Conservation (phyloP, 2,329 filamentous ascomycete genomes). For the Pestalotiopsis sp. region DNA sequence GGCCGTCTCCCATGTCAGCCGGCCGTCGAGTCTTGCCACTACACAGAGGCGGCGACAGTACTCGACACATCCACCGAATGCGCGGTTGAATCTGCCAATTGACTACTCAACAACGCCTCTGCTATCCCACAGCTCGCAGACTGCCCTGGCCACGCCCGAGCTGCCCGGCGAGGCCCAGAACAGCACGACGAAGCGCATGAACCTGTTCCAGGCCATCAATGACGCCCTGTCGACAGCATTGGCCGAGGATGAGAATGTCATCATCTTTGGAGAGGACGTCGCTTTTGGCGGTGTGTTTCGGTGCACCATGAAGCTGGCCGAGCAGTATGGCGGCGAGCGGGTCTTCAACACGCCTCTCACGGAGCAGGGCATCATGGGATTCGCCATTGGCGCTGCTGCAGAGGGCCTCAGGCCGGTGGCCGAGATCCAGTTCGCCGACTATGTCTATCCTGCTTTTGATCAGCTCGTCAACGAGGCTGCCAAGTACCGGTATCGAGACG, state of each 20-base stretch:
- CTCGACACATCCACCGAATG: conserved; percentile 59
- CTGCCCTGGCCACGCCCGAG: conserved; percentile 70
- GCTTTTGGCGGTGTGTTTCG: conserved; percentile 96
- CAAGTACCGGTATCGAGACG: conserved; percentile 80
- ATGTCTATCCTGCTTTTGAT: conserved; percentile 90
- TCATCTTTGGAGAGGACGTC: conserved; percentile 95
- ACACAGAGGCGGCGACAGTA: conserved; percentile 32
- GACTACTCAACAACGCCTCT: conserved; percentile 84
- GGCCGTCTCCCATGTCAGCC: conserved; percentile 11
- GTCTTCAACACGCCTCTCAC: conserved; percentile 96
- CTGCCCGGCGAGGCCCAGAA: conserved; percentile 65
- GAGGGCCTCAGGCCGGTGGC: conserved; percentile 92
- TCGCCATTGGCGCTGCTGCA: conserved; percentile 85
- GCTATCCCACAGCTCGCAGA: conserved; percentile 75
- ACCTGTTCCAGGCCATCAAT: conserved; percentile 93
- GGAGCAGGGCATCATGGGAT: conserved; percentile 93
- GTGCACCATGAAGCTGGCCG: conserved; percentile 86
- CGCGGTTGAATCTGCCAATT: conserved; percentile 77
- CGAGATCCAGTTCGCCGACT: conserved; percentile 95
- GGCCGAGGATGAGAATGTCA: conserved; percentile 77
- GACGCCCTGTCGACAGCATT: conserved; percentile 82
- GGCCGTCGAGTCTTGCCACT: not conserved
- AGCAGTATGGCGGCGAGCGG: conserved; percentile 81
- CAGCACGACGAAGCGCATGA: conserved; percentile 80
- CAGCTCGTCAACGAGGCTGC: conserved; percentile 93